Base-by-base conservation (phyloP, 805 yeast genomes). In the Candida schatavii region DNA sequence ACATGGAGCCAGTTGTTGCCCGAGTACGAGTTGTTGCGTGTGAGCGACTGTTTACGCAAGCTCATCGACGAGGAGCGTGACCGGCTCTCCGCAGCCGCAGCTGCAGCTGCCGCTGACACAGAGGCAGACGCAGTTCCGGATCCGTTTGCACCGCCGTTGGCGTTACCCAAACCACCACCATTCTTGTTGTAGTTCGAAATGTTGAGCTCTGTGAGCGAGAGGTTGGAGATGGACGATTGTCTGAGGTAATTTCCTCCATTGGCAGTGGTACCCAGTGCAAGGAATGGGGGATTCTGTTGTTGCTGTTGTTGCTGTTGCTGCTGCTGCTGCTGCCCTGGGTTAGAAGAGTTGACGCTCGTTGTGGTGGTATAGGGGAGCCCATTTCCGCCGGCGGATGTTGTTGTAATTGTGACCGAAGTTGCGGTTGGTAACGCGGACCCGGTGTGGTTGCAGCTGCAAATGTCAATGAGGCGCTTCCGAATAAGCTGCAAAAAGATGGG, bases 1-100 rank as follows among this genome's bases (percentile, higher is more conserved):
- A 70, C 67, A 52, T 70, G 75, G 35, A 69, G 56, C 75, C 74
- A 69, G 45, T 58, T 66, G 45, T 56, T 56, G 23, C 59, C 60
- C 34, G 53, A 54, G 39, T 55, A 56, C 9, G 72, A 65, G 47
- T 68, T 68, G 46, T 68, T 70, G 48, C 75, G 54, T 1, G 74
- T 68, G 36, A 70, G 61, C 10, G 72, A 66, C 47, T 70, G 75
- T 46, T 68, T 70, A 36, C 75, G 56, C 47, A 69, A 59, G 48
- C 55, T 66, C 40, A 68, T 46, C 5, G 68, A 61, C 5, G 70
- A 60, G 20, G 65, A 57, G 25, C 70, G 54, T 39, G 72, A 66
- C 37, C 71, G 54, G n/a, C 52, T 41, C 4, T 43, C 48, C 22
- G 43, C 48, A 11, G 27, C 27, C 11, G 10, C 27, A 13, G 47